Base-by-base conservation (phyloP, 495 filamentous ascomycete genomes). In the Daldinia bambusicola region DNA sequence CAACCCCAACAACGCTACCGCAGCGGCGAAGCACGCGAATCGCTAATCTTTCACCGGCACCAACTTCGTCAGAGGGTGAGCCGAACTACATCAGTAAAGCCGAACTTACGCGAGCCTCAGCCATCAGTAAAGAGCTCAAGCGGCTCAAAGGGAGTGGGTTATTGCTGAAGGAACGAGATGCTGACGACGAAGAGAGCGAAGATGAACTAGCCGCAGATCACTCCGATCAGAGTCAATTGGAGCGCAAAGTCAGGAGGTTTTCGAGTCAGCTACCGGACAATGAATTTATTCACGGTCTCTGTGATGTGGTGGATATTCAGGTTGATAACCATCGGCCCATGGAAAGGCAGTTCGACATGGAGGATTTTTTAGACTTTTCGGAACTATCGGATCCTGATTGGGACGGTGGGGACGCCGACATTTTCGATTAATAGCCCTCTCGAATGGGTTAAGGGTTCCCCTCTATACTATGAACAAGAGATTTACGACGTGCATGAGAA, bases 281-380 rank as follows among this genome's bases (percentile, higher is more conserved):
- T 13, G 63, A 78, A 2, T 81, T 84, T 63, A 79, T 90, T 14
- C 93, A 95, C 52, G 92, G 93, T 1, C 84, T 93, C 84, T 97
- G 94, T 78, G 84, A 93, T 26, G 81, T 88, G 37, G 93, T 97
- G n/a, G 86, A 88, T 50, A 85, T 97, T 50, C 82, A 88, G 18
- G 90, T 97, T 57, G 94, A 97, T 74, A 95, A 96, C 76, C 87
- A 91, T 71, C 88, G 93, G 48, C 91, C 91, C 18, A 85, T 82
- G 0, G 94, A 95, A 70, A 83, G 80, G n/a, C 89, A 90, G 43
- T 91, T 86, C 70, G 86, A 85, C 20, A 93, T 95, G 80, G 84
- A 85, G 10, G 92, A 97, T 72, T 97, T 97, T 75, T 75, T 96
- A 3, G 92, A 95, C 68, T 90, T 92, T 61, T 73, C 79, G 1